These are phyloP conservation scores for Gonapodya prolifera DNA, from an alignment of 192 early-diverging fungal species.

Conservation along the genomic window DNA sequence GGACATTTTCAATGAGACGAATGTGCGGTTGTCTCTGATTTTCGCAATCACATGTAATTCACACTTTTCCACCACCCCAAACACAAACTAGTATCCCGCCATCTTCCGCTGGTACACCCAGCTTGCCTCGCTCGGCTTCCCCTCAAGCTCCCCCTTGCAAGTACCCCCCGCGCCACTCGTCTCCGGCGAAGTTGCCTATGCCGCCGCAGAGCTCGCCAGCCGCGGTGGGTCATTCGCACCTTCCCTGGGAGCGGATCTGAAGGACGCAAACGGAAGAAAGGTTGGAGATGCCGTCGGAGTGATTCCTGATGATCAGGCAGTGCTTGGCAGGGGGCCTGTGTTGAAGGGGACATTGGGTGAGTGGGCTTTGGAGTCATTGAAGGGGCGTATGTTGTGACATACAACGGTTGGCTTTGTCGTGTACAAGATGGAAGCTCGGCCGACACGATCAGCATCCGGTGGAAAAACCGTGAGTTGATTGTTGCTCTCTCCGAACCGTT, in stretches of 20 bases:
- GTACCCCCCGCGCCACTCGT: too few relatives aligned
- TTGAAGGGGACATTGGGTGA: not conserved
- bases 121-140: not conserved
- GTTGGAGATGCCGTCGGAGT: not conserved
- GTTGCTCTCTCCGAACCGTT: too few relatives aligned
- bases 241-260: not conserved
- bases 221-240: not conserved
- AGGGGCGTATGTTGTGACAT: not conserved
- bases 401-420: too few relatives aligned
- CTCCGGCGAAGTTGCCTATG: not conserved
- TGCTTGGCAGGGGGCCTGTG: not conserved
- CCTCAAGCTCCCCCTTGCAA: not conserved
- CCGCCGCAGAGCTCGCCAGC: not conserved
- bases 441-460: not conserved
- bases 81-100: not conserved
- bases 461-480: not conserved
- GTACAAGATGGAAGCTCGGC: not conserved
- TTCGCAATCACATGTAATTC: not conserved
- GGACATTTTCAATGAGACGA: too few relatives aligned
- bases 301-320: not conserved
- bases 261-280: not conserved
- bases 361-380: not conserved
- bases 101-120: not conserved
- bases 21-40: not conserved
- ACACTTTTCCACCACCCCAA: not conserved